Conservation (phyloP, 2,329 filamentous ascomycete species). For the Fusarium scirpi region DNA sequence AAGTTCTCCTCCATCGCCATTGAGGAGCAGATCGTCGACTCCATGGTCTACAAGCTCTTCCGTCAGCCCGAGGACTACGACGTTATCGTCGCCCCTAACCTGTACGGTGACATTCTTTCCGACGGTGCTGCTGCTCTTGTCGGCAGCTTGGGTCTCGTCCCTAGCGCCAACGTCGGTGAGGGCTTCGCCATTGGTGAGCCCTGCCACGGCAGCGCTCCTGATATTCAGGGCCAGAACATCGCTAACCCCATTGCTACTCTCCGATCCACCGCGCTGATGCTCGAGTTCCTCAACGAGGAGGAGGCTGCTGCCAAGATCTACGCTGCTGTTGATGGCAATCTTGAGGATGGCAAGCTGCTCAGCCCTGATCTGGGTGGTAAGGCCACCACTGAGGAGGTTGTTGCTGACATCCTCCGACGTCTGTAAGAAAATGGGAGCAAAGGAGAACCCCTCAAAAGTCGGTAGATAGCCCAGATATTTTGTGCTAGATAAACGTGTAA, state of each 20-base stretch:
- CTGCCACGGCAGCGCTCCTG: conserved; percentile 94
- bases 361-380: conserved; percentile 92
- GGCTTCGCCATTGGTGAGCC: conserved; percentile 97
- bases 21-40: conserved; percentile 99
- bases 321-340: conserved; percentile 87
- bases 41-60: conserved; percentile 99
- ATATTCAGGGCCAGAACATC: conserved; percentile 92
- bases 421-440: conserved; percentile 67
- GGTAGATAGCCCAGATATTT: conserved; percentile 11
- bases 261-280: conserved; percentile 90
- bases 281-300: conserved; percentile 93
- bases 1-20: conserved; percentile 75
- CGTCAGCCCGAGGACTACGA: conserved; percentile 95
- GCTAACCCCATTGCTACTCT: conserved; percentile 97
- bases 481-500: not conserved
- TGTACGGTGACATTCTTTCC: conserved; percentile 97
- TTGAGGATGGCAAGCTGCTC: conserved; percentile 84
- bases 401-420: conserved; percentile 86
- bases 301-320: conserved; percentile 91
- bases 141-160: conserved; percentile 90
- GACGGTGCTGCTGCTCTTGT: conserved; percentile 96
- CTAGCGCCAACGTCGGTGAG: conserved; percentile 94
- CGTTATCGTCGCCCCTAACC: conserved; percentile 96
- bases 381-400: conserved; percentile 86
- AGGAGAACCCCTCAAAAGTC: conserved; percentile 9